Base-by-base conservation (phyloP, 2,329 filamentous ascomycete species). In the Hymenotorrendiella dingleyae region DNA sequence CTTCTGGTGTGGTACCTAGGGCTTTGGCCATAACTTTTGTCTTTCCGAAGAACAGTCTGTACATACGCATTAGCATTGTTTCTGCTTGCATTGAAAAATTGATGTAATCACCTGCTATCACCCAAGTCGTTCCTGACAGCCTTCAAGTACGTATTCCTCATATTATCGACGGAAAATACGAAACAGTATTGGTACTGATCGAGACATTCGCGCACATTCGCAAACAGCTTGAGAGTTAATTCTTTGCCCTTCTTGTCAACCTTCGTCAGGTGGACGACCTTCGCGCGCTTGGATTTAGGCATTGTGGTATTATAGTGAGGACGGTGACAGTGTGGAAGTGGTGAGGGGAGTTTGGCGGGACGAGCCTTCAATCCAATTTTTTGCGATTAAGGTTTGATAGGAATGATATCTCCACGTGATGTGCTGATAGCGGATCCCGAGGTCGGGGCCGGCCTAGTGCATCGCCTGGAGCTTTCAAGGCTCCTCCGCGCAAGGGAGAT, bases 21-120 rank as follows among this genome's bases (percentile, higher is more conserved):
- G 93, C 90, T 69, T 93, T 91, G 58, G 86, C 82, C 89, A 97
- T 97, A 66, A 98, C 90, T 71, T 97, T 97, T 47, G 91, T 97
- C 73, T 97, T 98, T 70, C 91, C 93, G 68, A 96, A 97, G 80
- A 97, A 97, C 64, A 98, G 73, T 57, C 90, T 93, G 58, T 36
- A 28, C 11, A 2, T 27, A n/a, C 6, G 19, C 29, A 4, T 12
- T 29, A 30, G 4, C 23, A 28, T 19, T n/a, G 19, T 23, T 27
- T n/a, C n/a, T n/a, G n/a, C n/a, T n/a, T n/a, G n/a, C n/a, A n/a
- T n/a, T n/a, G n/a, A n/a, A n/a, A n/a, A n/a, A n/a, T n/a, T n/a
- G n/a, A n/a, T n/a, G n/a, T n/a, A n/a, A n/a, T n/a, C 70, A 93
- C 86, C 86, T 80, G 72, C 85, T 85, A 70, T 96, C 89, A 37